Evolutionary conservation across 768 basidiomycete genomes (phyloP), one percentile per base, ranked within the genome.

Genomic region (Sarcodon aspratus): DNA sequence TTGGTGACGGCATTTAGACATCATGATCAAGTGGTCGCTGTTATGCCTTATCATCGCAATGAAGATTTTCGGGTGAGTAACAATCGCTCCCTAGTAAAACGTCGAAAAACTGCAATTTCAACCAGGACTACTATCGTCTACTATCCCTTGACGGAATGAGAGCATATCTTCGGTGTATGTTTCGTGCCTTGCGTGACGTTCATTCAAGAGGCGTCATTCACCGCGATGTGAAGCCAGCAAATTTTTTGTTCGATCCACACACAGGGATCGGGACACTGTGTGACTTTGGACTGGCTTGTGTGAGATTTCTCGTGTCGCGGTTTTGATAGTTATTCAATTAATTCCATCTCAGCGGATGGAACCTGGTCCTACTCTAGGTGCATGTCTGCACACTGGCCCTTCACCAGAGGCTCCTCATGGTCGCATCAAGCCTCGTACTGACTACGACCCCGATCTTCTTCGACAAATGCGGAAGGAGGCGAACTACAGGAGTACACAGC

Each of bases 201-300:
- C 94, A 98, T 61, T 69, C 79, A 9, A 74, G 92, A 47, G 78
- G 78, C 6, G 84, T 98, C 57, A 88, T 98, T 46, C 95, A 98
- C 63, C 88, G 95, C 42, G 95, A 98, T 64, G 89, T 98, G 57
- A 98, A 98, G 61, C 94, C 95, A 17, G 95, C 94, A 51, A 98
- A 98, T 63, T 98, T 98, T 63, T 73, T 98, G 34, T 97, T 85
- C 62, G 90, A 98, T 63, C 83, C 89, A 35, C 76, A 73, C 35
- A 85, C 82, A 7, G 85, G 85, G 9, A 70, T 80, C 10, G 96
- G 96, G 18, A 86, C 85, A 0, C 68, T 99, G 7, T 91, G 90
- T 55, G 96, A 98, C 64, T 96, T 97, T 61, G 96, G 96, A 15
- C 74, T 99, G 3, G 96, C 96, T 8, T 91, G 90, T 58, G 93